A percentile compares a stretch with the other conserved stretches of the same genome.
Conservation (phyloP, 1,139 yeast genomes). For the Suhomyces terraborum region DNA sequence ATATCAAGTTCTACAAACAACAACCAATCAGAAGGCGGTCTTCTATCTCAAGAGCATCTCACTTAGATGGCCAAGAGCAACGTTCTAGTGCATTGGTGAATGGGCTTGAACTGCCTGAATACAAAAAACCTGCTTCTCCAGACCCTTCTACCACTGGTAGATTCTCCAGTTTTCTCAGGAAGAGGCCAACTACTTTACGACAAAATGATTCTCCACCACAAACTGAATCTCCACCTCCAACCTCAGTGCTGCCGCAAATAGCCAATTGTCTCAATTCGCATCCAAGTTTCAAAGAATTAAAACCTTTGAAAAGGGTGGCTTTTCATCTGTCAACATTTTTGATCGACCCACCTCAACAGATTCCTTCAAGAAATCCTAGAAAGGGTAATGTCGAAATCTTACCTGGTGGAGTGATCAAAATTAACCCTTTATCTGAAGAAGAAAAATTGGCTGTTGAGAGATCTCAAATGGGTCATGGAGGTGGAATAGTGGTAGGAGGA, state of each 20-base stretch:
- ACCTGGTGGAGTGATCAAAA: constrained; percentile 58
- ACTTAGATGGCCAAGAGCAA: constrained; percentile 3
- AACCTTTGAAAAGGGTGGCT: constrained; percentile 65
- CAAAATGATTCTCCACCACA: constrained; percentile 4
- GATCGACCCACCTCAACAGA: constrained; percentile 73
- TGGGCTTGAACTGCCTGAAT: constrained; percentile 19
- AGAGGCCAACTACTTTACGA: constrained; percentile 21
- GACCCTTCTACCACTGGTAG: constrained; percentile 17
- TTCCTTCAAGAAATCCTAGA: constrained; percentile 65
- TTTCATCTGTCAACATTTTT: constrained; percentile 73
- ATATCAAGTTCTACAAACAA: constrained; percentile 52
- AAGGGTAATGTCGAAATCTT: constrained; percentile 70
- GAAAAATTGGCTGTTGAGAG: constrained; percentile 49
- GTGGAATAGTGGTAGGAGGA: constrained; percentile 83
- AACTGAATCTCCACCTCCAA: constrained; percentile 8
- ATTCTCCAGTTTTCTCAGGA: constrained; percentile 31
- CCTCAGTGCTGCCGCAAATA: neutral
- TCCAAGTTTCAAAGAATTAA: constrained; percentile 22
- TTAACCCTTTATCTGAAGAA: constrained; percentile 64
- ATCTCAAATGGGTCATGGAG: constrained; percentile 54
- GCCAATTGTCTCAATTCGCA: constrained; percentile 11
- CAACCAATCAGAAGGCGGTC: constrained; percentile 24
- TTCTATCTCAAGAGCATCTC: constrained; percentile 9
- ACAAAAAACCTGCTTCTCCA: constrained; percentile 11
- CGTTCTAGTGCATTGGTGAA: constrained; percentile 50